Percentiles rank a stretch among this genome's conserved stretches.
phyloP scores from a whole-genome alignment of 257 asterid species.

The Forsythia suspensa region DNA sequence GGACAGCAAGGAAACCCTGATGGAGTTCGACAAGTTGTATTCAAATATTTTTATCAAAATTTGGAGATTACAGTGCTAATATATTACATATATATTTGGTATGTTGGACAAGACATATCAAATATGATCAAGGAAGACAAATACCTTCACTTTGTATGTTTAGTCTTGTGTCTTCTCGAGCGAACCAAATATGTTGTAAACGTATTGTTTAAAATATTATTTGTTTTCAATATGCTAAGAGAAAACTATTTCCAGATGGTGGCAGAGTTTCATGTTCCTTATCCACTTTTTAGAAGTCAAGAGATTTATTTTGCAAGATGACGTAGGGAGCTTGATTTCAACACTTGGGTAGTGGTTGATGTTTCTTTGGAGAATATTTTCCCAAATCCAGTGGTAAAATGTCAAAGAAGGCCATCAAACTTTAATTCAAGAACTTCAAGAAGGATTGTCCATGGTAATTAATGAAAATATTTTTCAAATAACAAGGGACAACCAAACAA shows the following conservation, averaged over 20 bases:
- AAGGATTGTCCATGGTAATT: constrained; percentile 42
- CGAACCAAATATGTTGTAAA: background rate
- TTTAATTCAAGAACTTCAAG: constrained; percentile 44
- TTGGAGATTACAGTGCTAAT: background rate
- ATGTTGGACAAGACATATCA: background rate
- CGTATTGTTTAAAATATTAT: background rate
- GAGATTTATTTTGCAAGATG: constrained; percentile 48
- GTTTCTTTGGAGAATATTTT: constrained; percentile 52
- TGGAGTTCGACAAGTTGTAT: constrained; percentile 58
- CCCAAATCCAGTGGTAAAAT: constrained; percentile 31
- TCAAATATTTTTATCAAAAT: background rate
- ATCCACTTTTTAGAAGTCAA: constrained; percentile 44
- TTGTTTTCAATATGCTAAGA: background rate
- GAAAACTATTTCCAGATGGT: constrained; percentile 35
- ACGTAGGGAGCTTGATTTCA: constrained; percentile 34
- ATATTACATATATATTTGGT: background rate
- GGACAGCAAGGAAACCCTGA: constrained; percentile 30
- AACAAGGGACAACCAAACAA: background rate
- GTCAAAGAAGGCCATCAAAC: constrained; percentile 59
- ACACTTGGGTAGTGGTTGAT: constrained; percentile 57
- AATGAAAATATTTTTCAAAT: background rate
- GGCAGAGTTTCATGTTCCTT: constrained; percentile 51
- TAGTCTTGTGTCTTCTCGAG: background rate
- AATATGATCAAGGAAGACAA: background rate
- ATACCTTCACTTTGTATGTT: background rate